These are phyloP conservation scores for Collybia sp. DNA, from an alignment of 768 basidiomycete species.

Conservation along the genomic window DNA sequence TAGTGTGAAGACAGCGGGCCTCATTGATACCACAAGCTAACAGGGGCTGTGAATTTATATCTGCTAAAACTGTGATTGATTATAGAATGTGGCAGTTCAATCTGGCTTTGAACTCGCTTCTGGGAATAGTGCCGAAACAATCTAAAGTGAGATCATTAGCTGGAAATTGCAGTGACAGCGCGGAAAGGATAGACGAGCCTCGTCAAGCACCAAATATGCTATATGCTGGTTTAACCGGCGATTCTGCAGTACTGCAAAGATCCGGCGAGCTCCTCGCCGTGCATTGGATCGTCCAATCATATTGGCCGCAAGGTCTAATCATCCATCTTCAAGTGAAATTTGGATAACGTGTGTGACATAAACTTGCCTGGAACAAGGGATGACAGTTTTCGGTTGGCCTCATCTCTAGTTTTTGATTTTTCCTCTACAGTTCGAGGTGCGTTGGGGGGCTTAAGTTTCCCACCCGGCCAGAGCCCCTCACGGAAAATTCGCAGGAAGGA, in stretches of 20 bases:
- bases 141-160: constrained; percentile 23
- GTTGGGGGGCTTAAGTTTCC: constrained; percentile 56
- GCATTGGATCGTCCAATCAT: constrained; percentile 99
- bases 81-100: not conserved
- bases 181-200: constrained; percentile 44
- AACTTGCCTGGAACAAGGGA: constrained; percentile 82
- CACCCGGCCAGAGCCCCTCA: constrained; percentile 83
- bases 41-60: not conserved
- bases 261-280: constrained; percentile 83
- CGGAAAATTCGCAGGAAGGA: constrained; percentile 62
- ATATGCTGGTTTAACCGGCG: constrained; percentile 93
- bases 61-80: too few species aligned
- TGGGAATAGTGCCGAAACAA: constrained; percentile 59
- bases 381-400: constrained; percentile 88
- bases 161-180: not conserved
- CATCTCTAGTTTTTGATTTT: constrained; percentile 73
- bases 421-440: constrained; percentile 76
- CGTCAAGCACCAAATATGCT: constrained; percentile 82
- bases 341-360: not conserved
- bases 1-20: constrained; percentile 18
- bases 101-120: constrained; percentile 26
- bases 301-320: constrained; percentile 85
- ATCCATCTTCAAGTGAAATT: constrained; percentile 1
- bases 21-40: not conserved
- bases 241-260: constrained; percentile 94